phyloP scores from a whole-genome alignment of 2,329 filamentous ascomycete genomes.

The Capronia epimyces region DNA sequence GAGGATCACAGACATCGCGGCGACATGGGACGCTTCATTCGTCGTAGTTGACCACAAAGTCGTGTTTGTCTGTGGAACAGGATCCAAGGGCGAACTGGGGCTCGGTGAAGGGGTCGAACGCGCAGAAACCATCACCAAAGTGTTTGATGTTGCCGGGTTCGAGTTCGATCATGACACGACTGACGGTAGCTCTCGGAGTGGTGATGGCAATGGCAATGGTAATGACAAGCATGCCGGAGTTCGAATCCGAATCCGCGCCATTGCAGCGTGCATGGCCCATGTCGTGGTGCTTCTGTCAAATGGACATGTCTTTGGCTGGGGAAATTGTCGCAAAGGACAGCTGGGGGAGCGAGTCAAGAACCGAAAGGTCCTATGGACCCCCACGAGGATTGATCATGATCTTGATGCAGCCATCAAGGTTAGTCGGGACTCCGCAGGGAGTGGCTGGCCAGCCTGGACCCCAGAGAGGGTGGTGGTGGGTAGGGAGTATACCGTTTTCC shows the following conservation, averaged over 20 bases:
- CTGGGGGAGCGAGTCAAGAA: conserved; percentile 55
- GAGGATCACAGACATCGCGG: conserved; percentile 51
- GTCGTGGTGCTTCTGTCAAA: conserved; percentile 66
- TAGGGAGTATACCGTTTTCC: conserved; percentile 75
- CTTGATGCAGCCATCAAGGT: too few relatives aligned
- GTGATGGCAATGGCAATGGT: background rate
- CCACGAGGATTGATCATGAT: conserved; percentile 51
- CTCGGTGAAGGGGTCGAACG: conserved; percentile 42
- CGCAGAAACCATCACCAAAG: conserved; percentile 12
- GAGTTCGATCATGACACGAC: background rate
- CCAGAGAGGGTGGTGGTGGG: conserved; percentile 68
- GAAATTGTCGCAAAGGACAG: conserved; percentile 78
- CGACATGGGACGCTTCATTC: conserved; percentile 73
- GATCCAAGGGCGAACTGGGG: conserved; percentile 67
- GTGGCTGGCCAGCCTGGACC: conserved; percentile 51
- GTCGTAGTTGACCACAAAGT: conserved; percentile 45
- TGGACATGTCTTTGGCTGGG: conserved; percentile 82
- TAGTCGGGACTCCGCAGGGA: background rate
- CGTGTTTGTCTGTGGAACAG: conserved; percentile 61
- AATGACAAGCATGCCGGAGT: background rate
- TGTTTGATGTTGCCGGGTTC: conserved; percentile 18
- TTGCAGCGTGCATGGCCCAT: conserved; percentile 69
- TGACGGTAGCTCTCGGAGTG: background rate
- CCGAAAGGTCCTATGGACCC: conserved; percentile 50
- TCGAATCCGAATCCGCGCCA: conserved; percentile 32